Evolutionary conservation across 1,284 basidiomycete species (phyloP).

Genomic region (Trichosporon coremiiforme): DNA sequence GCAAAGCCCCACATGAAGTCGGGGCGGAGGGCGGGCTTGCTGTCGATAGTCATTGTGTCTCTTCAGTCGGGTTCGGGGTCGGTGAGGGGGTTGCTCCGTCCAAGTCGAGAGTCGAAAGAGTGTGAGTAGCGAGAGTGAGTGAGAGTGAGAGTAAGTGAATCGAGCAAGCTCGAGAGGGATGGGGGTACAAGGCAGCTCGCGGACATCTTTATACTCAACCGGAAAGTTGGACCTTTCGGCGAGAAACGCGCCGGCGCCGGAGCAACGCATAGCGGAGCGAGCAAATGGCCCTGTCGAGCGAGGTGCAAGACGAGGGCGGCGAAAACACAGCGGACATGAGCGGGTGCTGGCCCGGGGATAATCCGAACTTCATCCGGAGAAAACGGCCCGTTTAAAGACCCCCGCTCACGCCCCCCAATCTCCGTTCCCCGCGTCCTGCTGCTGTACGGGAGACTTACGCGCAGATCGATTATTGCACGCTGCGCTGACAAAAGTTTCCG

Average conservation of each 20-base stretch:
- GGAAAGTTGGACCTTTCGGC: too few species aligned
- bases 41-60: constrained; percentile 15
- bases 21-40: constrained; percentile 24
- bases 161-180: too few species aligned
- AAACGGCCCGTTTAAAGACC: not conserved
- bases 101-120: too few species aligned
- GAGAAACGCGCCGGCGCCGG: not conserved
- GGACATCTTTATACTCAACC: too few species aligned
- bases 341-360: not conserved
- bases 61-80: not conserved
- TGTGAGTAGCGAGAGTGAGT: too few species aligned
- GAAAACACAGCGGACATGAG: not conserved
- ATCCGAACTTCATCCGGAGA: not conserved
- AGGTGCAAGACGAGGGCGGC: not conserved
- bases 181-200: too few species aligned
- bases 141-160: too few species aligned
- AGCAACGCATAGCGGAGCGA: not conserved
- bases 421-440: too few species aligned
- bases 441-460: too few species aligned
- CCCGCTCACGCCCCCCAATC: too few species aligned
- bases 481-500: not conserved
- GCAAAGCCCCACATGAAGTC: constrained; percentile 75
- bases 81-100: too few species aligned
- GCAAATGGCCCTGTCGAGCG: not conserved
- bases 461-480: too few species aligned